Evolutionary conservation across 257 asterid species (phyloP), one percentile per base, ranked within the genome.

Genomic region (Nicotiana paniculata): DNA sequence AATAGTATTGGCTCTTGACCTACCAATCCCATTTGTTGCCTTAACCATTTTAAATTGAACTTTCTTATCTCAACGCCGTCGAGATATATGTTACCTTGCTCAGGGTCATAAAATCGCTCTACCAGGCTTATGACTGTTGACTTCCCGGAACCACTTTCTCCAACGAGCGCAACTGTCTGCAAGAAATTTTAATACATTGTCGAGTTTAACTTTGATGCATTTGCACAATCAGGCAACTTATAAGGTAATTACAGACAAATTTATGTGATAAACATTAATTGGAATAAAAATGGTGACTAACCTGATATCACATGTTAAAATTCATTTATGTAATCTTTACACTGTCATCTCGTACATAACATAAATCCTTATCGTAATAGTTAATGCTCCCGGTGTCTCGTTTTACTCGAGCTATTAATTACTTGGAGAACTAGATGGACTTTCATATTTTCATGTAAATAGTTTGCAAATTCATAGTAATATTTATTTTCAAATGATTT

Each of bases 91-190:
- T 30, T 2, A 18, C 87, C 84, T 2, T 61, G 67, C 46, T 80
- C 63, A 1, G 84, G 87, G 75, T 84, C 81, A 39, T 84, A 84
- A 21, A 84, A 84, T 65, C 82, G 63, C 48, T 78, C 82, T 30
- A 86, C 57, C 48, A 88, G 81, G 32, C 86, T 75, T 58, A 88
- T 83, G n/a, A 88, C 84, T 0, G 89, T 88, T 3, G 89, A 88
- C 77, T 88, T 88, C 61, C 90, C 90, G 8, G 88, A 67, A 9
- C 89, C 90, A 64, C 90, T 88, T 77, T 88, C 90, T 55, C 90
- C 90, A 0, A 88, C 90, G 6, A 88, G 82, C 0, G 90, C 90
- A 46, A 86, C 82, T 9, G 85, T 86, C 91, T 88, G 58, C 46
- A 63, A 78, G 63, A 37, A 48, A 28, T 37, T 33, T 26, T 35